Evolutionary conservation across 2,329 filamentous ascomycete genomes (phyloP).

Genomic region (Scytalidium lignicola): DNA sequence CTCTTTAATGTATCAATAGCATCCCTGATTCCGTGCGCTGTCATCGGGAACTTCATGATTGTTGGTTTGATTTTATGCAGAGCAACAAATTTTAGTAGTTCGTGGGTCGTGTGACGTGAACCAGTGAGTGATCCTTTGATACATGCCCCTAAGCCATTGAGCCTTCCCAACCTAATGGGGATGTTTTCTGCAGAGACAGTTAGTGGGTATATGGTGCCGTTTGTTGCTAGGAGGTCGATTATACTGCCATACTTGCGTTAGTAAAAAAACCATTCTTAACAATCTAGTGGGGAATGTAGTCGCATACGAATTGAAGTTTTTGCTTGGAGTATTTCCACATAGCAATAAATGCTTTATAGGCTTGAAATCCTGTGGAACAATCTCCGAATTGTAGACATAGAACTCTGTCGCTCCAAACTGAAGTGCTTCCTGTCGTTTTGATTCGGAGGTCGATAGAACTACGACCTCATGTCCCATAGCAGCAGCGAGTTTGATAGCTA

Average conservation of each 20-base stretch:
- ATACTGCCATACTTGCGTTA: neutral
- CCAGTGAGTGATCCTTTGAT: neutral
- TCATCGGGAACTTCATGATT: slow-evolving; percentile 51
- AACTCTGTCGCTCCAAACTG: slow-evolving; percentile 59
- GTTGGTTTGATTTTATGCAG: slow-evolving; percentile 55
- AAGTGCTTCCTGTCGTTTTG: slow-evolving; percentile 51
- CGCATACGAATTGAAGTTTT: slow-evolving; percentile 26
- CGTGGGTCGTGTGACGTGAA: slow-evolving; percentile 10
- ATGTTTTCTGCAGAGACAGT: slow-evolving; percentile 47
- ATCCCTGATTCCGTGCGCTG: slow-evolving; percentile 44
- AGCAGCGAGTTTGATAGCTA: slow-evolving; percentile 48
- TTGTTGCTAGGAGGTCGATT: slow-evolving; percentile 32
- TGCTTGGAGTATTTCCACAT: neutral
- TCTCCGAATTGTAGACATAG: slow-evolving; percentile 42
- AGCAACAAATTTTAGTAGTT: slow-evolving; percentile 55
- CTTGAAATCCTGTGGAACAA: slow-evolving; percentile 44
- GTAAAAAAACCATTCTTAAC: slow-evolving; percentile 25
- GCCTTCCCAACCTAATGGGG: neutral
- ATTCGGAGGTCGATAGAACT: slow-evolving; percentile 54
- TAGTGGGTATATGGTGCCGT: slow-evolving; percentile 45
- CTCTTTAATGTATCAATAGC: slow-evolving; percentile 50
- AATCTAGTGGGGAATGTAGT: slow-evolving; percentile 12
- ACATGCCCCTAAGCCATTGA: neutral
- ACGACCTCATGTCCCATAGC: slow-evolving; percentile 58
- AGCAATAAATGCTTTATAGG: slow-evolving; percentile 45